phyloP scores from a whole-genome alignment of 345 rosid genomes.

The Abelmoschus esculentus region DNA sequence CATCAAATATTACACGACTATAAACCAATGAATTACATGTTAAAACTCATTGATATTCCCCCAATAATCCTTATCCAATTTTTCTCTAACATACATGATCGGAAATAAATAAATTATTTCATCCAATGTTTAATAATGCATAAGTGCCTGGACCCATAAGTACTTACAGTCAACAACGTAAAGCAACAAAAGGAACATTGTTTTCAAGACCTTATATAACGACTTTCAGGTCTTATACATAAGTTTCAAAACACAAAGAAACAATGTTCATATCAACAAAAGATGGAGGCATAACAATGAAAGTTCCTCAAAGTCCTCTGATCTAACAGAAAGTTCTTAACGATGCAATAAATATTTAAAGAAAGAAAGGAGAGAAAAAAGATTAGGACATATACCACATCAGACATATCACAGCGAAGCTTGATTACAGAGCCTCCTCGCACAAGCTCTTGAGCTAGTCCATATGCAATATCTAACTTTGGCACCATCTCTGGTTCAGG shows the following conservation, averaged over 20 bases:
- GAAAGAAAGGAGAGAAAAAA: background rate
- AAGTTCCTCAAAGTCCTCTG: background rate
- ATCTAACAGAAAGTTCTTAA: background rate
- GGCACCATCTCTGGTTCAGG: conserved; percentile 56
- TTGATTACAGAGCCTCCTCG: conserved; percentile 67
- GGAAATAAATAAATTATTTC: too few relatives aligned
- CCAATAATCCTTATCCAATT: background rate
- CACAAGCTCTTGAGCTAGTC: conserved; percentile 45
- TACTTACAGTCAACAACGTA: background rate
- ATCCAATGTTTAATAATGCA: background rate
- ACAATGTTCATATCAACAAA: background rate
- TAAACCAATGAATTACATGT: background rate
- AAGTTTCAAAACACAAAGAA: background rate
- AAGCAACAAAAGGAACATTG: background rate
- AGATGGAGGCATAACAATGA: background rate
- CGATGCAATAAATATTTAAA: background rate
- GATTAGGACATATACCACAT: conserved; percentile 36
- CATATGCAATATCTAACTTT: conserved; percentile 51
- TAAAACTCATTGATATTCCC: background rate
- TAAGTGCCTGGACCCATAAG: background rate
- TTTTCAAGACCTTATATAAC: background rate
- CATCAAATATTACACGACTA: background rate
- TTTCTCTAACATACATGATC: background rate
- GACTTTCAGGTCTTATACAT: background rate
- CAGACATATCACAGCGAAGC: conserved; percentile 61